Evolutionary conservation across 208 protist species (phyloP).

Genomic region (Willaertia magna): DNA sequence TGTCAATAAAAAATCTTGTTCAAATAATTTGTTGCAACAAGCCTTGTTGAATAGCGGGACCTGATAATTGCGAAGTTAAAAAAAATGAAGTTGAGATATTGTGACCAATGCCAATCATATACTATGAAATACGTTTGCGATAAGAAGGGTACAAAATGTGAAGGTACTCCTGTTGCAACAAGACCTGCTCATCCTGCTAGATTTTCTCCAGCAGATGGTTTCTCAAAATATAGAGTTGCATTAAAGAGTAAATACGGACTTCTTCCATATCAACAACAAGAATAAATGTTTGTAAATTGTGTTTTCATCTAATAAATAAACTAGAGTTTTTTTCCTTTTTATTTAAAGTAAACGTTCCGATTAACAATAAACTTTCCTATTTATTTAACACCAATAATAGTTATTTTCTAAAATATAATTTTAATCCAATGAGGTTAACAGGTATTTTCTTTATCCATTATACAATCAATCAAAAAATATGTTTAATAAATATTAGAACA

Average conservation of each 20-base stretch:
- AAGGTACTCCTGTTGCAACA: constrained; percentile 32
- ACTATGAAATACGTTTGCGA: neutral
- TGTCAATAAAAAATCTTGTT: no score
- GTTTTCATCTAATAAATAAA: neutral
- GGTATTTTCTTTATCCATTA: no score
- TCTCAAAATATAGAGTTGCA: constrained; percentile 64
- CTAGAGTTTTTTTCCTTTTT: neutral
- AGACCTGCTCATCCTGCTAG: constrained; percentile 70
- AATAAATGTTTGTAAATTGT: neutral
- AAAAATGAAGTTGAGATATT: neutral
- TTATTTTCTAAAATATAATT: no score
- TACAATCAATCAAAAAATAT: no score
- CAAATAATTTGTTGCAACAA: no score
- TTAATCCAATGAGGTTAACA: no score
- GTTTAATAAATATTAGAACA: no score
- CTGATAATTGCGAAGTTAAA: no score
- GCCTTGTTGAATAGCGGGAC: no score
- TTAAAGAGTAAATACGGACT: constrained; percentile 66
- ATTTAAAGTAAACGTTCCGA: no score
- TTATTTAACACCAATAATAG: no score
- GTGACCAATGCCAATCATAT: neutral
- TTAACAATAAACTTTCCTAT: no score
- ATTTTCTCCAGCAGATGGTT: constrained; percentile 80
- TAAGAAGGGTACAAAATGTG: neutral
- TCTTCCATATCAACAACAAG: neutral